Evolutionary conservation across 768 basidiomycete species (phyloP), one percentile per base, ranked within the genome.

Genomic region (Podaxis mareebaensis): DNA sequence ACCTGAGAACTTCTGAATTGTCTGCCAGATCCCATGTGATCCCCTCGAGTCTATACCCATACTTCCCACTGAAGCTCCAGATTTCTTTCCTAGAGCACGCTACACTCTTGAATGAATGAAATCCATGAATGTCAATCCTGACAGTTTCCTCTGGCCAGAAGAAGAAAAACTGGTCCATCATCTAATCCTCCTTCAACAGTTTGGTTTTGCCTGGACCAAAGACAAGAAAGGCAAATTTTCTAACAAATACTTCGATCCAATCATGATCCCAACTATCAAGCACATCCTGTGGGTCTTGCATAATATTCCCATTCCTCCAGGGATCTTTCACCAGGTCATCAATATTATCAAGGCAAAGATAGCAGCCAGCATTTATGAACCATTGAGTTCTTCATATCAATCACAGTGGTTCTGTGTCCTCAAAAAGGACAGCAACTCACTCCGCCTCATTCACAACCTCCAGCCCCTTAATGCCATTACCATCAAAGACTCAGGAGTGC

Each of bases 381-480:
- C 71, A 0, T 78, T 75, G 0, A 73, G 78, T 38, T 72, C 73
- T 0, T 77, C 78, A 0, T 84, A 83, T 40, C 66, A 74, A 0
- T 79, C 78, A 0, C 59, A 72, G 7, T 81, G 77, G 79, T 83
- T 81, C 53, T 77, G 74, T 30, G 73, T 81, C 0, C 17, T 69
- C 4, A 79, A 80, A 69, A 78, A 79, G 58, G 74, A 79, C 57
- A 71, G 77, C 0, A 73, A 74, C 42, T 69, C 67, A 0, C 65
- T 81, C 0, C 63, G 71, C 0, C 46, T 78, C 0, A 75, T 81
- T 0, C 78, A 80, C 56, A 68, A 72, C 61, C 66, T 81, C 0
- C 71, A 80, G 61, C 77, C 73, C 0, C 71, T 81, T 0, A 81
- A 81, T 58, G 65, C 63, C 0, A 69, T 80, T 0, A 72, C 76